Evolutionary conservation across 352 stramenopile species (phyloP).

Genomic region (Bremia lactucae): DNA sequence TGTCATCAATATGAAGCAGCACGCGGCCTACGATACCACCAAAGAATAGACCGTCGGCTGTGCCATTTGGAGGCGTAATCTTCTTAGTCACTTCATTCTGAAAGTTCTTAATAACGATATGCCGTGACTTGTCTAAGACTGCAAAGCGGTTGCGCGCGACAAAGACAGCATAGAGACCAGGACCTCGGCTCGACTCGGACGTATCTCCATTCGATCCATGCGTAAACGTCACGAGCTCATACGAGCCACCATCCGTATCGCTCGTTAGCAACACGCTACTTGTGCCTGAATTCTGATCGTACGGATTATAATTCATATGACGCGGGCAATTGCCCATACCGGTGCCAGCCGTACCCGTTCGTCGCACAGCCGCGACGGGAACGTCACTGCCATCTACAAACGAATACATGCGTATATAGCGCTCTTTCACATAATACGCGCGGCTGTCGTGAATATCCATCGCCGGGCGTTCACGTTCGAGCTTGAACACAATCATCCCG

Average conservation of each 20-base stretch:
- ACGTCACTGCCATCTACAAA: constrained; percentile 79
- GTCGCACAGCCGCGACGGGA: constrained; percentile 58
- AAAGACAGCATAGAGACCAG: constrained; percentile 94
- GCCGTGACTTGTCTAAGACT: constrained; percentile 92
- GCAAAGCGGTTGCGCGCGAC: constrained; percentile 96
- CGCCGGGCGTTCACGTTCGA: constrained; percentile 93
- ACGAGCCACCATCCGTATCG: constrained; percentile 94
- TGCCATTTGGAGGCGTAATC: constrained; percentile 91
- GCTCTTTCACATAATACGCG: constrained; percentile 96
- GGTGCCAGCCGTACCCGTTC: constrained; percentile 51
- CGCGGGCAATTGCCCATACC: constrained; percentile 90
- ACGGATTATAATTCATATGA: constrained; percentile 93
- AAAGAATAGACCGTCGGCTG: constrained; percentile 93
- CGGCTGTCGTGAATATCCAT: constrained; percentile 82
- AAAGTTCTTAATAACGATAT: constrained; percentile 99
- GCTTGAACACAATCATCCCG: constrained; percentile 99
- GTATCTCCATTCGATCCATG: constrained; percentile 63
- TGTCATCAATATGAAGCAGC: constrained; percentile 93
- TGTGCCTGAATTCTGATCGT: constrained; percentile 85
- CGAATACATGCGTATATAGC: constrained; percentile 96
- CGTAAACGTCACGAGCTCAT: constrained; percentile 95
- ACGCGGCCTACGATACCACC: constrained; percentile 94
- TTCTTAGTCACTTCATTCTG: constrained; percentile 98
- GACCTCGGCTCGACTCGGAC: constrained; percentile 89
- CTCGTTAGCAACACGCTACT: constrained; percentile 90